phyloP scores from a whole-genome alignment of 352 stramenopile genomes.

The Peronosclerospora sorghi region DNA sequence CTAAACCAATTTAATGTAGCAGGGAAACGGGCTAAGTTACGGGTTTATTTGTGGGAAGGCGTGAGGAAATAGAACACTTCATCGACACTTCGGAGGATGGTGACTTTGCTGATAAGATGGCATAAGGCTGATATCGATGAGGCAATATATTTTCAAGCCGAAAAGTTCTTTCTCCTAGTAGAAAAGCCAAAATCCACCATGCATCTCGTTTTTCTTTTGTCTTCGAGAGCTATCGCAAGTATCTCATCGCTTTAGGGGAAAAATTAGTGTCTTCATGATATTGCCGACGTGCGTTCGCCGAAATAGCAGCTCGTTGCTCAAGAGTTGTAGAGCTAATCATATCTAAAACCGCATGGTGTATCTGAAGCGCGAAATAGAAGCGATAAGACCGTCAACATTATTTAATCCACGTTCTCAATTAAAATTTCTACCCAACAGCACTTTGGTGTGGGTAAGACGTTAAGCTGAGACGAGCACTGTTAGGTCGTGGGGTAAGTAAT shows the following conservation, averaged over 20 bases:
- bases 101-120: no score
- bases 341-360: constrained; percentile 16
- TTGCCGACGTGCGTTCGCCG: constrained; percentile 14
- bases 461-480: constrained; percentile 9
- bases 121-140: no score
- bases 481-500: no score
- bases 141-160: no score
- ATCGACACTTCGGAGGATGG: no score
- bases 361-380: constrained; percentile 3
- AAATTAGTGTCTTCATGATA: constrained; percentile 41
- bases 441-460: constrained; percentile 1
- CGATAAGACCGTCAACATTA: constrained; percentile 15
- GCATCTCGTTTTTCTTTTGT: no score
- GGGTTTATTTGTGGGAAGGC: no score
- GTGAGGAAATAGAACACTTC: no score
- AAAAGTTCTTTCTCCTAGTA: no score
- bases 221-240: constrained; percentile 20
- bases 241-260: constrained; percentile 30
- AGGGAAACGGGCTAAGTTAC: no score
- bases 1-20: no score
- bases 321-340: constrained; percentile 17
- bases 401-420: constrained; percentile 14
- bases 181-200: no score
- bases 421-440: constrained; percentile 15
- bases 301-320: constrained; percentile 20